phyloP scores from a whole-genome alignment of 192 early-diverging fungal species.

The Cladochytrium replicatum region DNA sequence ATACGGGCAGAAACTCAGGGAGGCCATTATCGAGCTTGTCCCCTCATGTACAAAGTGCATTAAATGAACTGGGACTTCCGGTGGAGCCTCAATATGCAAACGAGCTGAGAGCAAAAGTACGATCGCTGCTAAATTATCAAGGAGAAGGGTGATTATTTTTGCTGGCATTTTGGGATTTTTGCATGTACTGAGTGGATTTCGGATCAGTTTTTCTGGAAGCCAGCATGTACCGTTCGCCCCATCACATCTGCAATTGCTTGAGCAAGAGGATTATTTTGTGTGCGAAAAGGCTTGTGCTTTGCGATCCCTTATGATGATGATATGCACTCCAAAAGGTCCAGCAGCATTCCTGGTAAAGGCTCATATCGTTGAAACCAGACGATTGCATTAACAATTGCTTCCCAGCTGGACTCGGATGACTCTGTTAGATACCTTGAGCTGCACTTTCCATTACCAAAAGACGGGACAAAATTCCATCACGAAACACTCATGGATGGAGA shows the following conservation, averaged over 20 bases:
- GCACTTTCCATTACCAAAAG: constrained; percentile 46
- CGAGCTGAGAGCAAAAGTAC: constrained; percentile 7
- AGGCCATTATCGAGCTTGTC: no score
- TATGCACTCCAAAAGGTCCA: constrained; percentile 39
- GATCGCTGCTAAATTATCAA: constrained; percentile 1
- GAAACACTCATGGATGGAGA: constrained; percentile 72
- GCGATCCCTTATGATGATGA: constrained; percentile 50
- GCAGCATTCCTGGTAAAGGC: constrained; percentile 44
- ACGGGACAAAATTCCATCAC: constrained; percentile 32
- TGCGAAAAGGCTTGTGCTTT: constrained; percentile 79
- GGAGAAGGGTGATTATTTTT: neutral
- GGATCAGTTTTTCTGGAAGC: constrained; percentile 45
- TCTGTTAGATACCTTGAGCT: constrained; percentile 47
- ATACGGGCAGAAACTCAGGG: no score
- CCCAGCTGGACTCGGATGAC: constrained; percentile 63
- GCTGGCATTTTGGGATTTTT: neutral
- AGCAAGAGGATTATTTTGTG: constrained; percentile 63
- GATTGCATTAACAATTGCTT: neutral
- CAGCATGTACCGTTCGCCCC: constrained; percentile 56
- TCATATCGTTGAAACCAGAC: neutral
- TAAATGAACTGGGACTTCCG: no score
- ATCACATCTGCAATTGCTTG: constrained; percentile 34
- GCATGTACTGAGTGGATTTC: neutral
- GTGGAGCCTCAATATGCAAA: constrained; percentile 4
- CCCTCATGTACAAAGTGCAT: no score